Conservation (phyloP, 2,329 filamentous ascomycete genomes). For the Neodidymelliopsis sp. region DNA sequence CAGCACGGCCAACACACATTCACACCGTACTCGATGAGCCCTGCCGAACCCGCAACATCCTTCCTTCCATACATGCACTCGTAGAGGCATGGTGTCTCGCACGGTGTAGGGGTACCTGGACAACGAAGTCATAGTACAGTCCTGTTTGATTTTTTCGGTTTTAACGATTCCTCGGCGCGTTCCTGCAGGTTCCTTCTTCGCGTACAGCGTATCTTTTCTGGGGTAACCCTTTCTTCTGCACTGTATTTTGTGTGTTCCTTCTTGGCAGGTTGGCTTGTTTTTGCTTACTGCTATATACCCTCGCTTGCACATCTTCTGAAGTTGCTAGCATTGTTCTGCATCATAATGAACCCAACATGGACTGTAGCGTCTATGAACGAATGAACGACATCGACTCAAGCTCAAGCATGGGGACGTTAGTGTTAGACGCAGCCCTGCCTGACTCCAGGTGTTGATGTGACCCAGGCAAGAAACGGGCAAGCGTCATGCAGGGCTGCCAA, state of each 20-base stretch:
- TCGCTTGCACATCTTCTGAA: constrained; percentile 6
- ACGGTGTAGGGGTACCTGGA: not conserved
- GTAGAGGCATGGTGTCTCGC: not conserved
- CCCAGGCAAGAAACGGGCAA: not conserved
- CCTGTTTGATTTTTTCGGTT: not conserved
- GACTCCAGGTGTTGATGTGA: not conserved
- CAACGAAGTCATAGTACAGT: too few species aligned
- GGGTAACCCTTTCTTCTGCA: not conserved
- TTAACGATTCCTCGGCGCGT: not conserved
- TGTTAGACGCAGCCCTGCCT: not conserved
- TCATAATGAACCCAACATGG: not conserved
- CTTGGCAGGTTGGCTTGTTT: constrained; percentile 2
- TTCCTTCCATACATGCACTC: constrained; percentile 44
- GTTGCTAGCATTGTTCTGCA: not conserved
- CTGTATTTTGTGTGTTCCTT: not conserved
- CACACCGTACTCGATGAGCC: constrained; percentile 47
- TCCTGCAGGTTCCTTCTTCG: not conserved
- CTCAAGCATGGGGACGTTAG: not conserved
- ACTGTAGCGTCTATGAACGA: constrained; percentile 2
- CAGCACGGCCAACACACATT: constrained; percentile 42
- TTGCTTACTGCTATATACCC: constrained; percentile 15
- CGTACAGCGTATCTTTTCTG: not conserved
- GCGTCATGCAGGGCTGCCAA: constrained; percentile 15
- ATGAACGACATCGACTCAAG: not conserved
- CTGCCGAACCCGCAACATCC: constrained; percentile 38